Conservation (phyloP, 192 early-diverging fungal genomes). For the Allomyces macrogynus region DNA sequence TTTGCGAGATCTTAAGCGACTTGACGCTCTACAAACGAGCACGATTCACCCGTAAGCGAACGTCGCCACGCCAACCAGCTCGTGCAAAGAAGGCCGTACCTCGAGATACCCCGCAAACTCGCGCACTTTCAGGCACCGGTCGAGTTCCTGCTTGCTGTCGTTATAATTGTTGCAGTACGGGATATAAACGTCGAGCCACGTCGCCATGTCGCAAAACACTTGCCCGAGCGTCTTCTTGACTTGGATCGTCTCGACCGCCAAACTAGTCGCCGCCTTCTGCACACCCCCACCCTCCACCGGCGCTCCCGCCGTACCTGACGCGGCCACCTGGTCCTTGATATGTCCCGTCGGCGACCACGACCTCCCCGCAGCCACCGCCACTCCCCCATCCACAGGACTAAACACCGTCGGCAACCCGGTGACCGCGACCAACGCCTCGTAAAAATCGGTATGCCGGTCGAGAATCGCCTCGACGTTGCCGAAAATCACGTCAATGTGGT, state of each 20-base stretch:
- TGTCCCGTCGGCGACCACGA: too few species aligned
- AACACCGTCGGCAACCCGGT: too few species aligned
- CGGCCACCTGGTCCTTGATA: too few species aligned
- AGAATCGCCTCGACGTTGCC: slow-evolving; percentile 2
- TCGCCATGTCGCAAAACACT: background rate
- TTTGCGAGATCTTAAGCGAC: background rate
- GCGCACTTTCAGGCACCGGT: slow-evolving; percentile 1
- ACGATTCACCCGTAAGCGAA: too few species aligned
- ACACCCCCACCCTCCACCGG: too few species aligned
- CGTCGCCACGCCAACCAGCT: too few species aligned
- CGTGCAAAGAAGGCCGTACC: background rate
- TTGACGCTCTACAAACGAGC: background rate
- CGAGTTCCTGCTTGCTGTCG: background rate
- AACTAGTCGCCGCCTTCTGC: background rate
- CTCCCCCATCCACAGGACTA: too few species aligned
- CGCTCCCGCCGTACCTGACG: too few species aligned
- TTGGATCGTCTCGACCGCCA: background rate
- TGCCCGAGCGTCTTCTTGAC: background rate
- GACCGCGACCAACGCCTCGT: too few species aligned
- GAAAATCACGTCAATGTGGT: slow-evolving; percentile 1
- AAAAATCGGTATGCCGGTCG: background rate
- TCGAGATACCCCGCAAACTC: slow-evolving; percentile 1
- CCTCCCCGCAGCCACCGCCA: too few species aligned
- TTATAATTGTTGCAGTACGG: slow-evolving; percentile 1
- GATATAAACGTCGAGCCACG: slow-evolving; percentile 3